Percentiles rank a stretch among this genome's conserved stretches.
Conservation (phyloP, 1,284 basidiomycete genomes). For the Ceratobasidium sp. region DNA sequence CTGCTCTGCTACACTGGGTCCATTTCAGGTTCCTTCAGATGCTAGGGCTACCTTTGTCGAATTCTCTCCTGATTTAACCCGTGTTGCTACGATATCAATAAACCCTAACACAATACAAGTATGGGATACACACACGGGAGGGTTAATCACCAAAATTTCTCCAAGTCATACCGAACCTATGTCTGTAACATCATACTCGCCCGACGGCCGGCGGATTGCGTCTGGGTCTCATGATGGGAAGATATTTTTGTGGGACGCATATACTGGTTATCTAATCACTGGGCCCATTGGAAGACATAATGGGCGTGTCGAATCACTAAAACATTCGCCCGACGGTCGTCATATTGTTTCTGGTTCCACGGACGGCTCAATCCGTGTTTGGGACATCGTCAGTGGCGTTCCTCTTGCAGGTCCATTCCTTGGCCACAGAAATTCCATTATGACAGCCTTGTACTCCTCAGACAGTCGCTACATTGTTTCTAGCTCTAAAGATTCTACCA, state of each 20-base stretch:
- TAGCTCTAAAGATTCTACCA: not conserved
- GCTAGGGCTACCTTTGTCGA: not conserved
- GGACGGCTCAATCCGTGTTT: not conserved
- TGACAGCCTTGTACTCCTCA: not conserved
- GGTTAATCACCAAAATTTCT: not conserved
- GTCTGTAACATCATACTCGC: not conserved
- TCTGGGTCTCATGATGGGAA: too few species aligned
- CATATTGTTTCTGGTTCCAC: not conserved
- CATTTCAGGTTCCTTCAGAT: slow-evolving; percentile 10
- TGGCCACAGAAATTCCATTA: not conserved
- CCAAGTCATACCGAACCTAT: not conserved
- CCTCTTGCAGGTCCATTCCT: not conserved
- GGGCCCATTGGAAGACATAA: not conserved
- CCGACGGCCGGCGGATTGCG: not conserved
- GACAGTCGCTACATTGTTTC: slow-evolving; percentile 10
- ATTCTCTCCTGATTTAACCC: slow-evolving; percentile 1
- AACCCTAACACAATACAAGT: slow-evolving; percentile 8
- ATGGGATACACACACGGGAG: slow-evolving; percentile 23
- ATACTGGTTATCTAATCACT: too few species aligned
- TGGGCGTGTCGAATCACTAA: not conserved
- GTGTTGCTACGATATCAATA: not conserved
- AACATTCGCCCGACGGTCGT: not conserved
- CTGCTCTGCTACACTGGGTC: too few species aligned
- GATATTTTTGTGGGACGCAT: too few species aligned
- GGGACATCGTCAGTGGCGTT: not conserved